A percentile compares a stretch with the other conserved stretches of the same genome.
These are phyloP conservation scores for Phanerodontia chrysosporium DNA, from an alignment of 768 basidiomycete genomes.

Conservation along the genomic window DNA sequence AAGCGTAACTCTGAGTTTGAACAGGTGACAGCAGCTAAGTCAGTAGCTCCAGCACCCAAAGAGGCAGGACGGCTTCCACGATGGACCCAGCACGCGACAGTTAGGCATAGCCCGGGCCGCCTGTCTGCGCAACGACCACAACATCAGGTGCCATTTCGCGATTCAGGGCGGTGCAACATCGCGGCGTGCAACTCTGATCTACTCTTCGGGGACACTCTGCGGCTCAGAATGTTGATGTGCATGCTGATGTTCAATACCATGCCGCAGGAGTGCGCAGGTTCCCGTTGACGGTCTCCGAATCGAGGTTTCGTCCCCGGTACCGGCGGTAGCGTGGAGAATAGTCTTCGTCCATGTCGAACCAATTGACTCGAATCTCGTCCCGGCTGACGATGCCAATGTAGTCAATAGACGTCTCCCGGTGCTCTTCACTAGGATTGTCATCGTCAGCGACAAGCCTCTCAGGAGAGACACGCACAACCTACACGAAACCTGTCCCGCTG, in stretches of 20 bases:
- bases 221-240: too few species aligned
- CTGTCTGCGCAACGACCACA: too few species aligned
- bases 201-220: too few species aligned
- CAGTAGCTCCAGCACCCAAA: too few species aligned
- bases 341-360: background rate
- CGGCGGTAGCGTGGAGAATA: background rate
- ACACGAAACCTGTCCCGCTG: background rate
- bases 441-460: background rate
- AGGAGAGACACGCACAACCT: background rate
- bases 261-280: background rate
- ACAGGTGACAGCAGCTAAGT: too few species aligned
- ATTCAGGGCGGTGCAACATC: too few species aligned
- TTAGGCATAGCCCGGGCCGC: too few species aligned
- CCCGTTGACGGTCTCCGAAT: background rate
- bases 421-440: background rate
- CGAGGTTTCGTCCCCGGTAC: background rate
- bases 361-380: conserved; percentile 2
- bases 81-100: too few species aligned
- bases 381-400: background rate
- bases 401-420: background rate
- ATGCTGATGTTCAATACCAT: background rate
- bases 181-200: too few species aligned
- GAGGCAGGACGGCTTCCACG: too few species aligned
- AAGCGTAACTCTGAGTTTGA: too few species aligned
- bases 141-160: too few species aligned